Evolutionary conservation across 331 rosid species (phyloP).

Genomic region (Malus hybrid): DNA sequence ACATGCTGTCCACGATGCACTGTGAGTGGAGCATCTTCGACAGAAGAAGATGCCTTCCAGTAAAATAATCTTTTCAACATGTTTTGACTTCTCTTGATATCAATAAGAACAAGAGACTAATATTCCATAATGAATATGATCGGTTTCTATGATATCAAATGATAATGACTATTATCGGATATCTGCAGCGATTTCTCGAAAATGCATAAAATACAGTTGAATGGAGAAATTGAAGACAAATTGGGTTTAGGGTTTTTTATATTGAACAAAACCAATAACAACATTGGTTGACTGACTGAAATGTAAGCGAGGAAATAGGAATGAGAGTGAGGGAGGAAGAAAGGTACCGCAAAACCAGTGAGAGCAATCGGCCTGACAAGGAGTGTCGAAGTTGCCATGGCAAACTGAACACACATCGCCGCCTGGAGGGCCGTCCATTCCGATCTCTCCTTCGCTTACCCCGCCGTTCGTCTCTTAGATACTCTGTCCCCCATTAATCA

Average conservation of each 20-base stretch:
- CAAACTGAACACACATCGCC: constrained; percentile 68
- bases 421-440: constrained; percentile 47
- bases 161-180: no score
- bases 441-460: background rate
- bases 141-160: no score
- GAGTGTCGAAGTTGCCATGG: constrained; percentile 49
- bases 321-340: background rate
- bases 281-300: no score
- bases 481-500: no score
- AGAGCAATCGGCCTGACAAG: constrained; percentile 83
- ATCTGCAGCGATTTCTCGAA: no score
- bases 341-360: constrained; percentile 81
- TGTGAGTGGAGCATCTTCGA: no score
- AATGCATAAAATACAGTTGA: background rate
- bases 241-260: background rate
- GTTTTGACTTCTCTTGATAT: background rate
- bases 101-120: no score
- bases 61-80: no score
- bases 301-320: background rate
- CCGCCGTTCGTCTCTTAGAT: background rate
- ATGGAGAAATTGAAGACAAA: background rate
- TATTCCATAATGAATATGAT: no score
- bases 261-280: no score
- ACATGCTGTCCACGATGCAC: no score
- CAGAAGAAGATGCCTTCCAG: no score